Evolutionary conservation across 306 rosid genomes (phyloP), one percentile per base, ranked within the genome.

Genomic region (Quercus variabilis): DNA sequence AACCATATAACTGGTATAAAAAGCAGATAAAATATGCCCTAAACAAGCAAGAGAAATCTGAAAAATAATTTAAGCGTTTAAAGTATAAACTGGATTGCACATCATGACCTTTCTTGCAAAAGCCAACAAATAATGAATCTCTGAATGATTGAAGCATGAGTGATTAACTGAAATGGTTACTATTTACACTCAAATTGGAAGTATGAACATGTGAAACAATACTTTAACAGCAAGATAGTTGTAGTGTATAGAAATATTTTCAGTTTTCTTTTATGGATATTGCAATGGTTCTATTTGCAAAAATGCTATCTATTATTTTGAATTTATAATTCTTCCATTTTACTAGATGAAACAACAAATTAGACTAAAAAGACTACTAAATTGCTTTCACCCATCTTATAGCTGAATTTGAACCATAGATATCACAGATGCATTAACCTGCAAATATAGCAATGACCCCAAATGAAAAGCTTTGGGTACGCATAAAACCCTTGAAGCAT

Each of bases 1-100:
- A 58, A 64, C 18, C 54, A 26, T 46, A 65, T 5, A 21, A 76
- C 30, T 31, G 15, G 20, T 23, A 70, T 10, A 54, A 43, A 49
- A 76, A 65, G 58, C 72, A 35, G 68, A 73, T 30, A 17, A 75
- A 52, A 30, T 67, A 59, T 33, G 52, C 60, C 68, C 75, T 74
- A 26, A 71, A 57, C 69, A 25, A 57, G 30, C 55, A 76, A 14
- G 56, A 3, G 56, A 43, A 15, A 68, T 25, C 23, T 12, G 23
- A 71, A 31, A 46, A 46, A 41, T 8, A 41, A 41, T 41, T 41
- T 41, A 41, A 41, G 12, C 0, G 2, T 19, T 20, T 6, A 56
- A 46, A 4, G 41, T 35, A 41, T 25, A 21, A 7, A 75, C 28
- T 43, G 30, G 69, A 71, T 62, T 71, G 55, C 58, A 10, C 65